Conservation (phyloP, 208 protist genomes). For the Porcisia deanei region DNA sequence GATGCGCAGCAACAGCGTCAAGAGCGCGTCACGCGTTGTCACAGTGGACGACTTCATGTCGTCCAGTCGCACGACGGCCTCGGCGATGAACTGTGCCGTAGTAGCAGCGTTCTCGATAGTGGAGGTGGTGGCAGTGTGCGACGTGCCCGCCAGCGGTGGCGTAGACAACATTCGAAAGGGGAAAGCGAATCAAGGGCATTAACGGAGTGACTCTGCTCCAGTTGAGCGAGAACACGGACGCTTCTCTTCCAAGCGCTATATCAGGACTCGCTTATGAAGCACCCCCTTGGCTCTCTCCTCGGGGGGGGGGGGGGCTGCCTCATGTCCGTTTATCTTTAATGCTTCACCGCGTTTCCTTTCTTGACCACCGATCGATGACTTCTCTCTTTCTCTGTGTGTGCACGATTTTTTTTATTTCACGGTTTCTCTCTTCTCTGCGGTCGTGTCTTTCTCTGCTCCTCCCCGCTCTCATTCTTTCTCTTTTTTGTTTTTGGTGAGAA, state of each 20-base stretch:
- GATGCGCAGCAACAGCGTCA: slow-evolving; percentile 67
- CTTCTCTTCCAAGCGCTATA: slow-evolving; percentile 29
- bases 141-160: slow-evolving; percentile 61
- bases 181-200: slow-evolving; percentile 50
- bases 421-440: too few relatives aligned
- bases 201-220: slow-evolving; percentile 80
- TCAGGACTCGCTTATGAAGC: slow-evolving; percentile 10
- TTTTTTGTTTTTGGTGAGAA: too few relatives aligned
- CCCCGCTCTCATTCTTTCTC: too few relatives aligned
- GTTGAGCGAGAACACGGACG: slow-evolving; percentile 45
- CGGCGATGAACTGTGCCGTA: slow-evolving; percentile 67
- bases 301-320: too few relatives aligned
- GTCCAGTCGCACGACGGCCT: slow-evolving; percentile 61
- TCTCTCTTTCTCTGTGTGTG: neutral
- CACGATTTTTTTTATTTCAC: neutral
- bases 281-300: too few relatives aligned
- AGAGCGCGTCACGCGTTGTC: slow-evolving; percentile 57
- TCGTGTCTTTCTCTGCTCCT: neutral
- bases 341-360: neutral
- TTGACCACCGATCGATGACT: too few relatives aligned
- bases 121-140: slow-evolving; percentile 74
- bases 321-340: neutral
- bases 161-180: slow-evolving; percentile 65
- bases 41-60: slow-evolving; percentile 92
- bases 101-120: slow-evolving; percentile 64